Percentiles rank a stretch among this genome's conserved stretches.
These are phyloP conservation scores for Fusarium subglutinans DNA, from an alignment of 2,329 filamentous ascomycete genomes.

Conservation along the genomic window DNA sequence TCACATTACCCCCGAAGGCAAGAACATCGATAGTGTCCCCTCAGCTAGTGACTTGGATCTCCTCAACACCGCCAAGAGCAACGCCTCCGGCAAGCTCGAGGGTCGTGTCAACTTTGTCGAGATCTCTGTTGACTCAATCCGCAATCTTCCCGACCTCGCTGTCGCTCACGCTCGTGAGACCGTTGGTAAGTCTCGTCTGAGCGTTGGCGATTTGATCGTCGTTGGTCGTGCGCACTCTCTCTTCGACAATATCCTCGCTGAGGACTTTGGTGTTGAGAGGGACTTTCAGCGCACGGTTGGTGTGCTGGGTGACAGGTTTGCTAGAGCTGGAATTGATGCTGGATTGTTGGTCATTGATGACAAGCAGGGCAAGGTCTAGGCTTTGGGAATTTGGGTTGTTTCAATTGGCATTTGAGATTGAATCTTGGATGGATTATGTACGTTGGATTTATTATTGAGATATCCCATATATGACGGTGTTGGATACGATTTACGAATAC, in stretches of 20 bases:
- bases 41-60: conserved; percentile 44
- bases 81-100: conserved; percentile 24
- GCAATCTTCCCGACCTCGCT: conserved; percentile 41
- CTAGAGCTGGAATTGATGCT: conserved; percentile 41
- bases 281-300: conserved; percentile 42
- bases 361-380: conserved; percentile 7
- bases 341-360: conserved; percentile 44
- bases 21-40: conserved; percentile 10
- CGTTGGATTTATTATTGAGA: not conserved
- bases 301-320: conserved; percentile 40
- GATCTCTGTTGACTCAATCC: conserved; percentile 36
- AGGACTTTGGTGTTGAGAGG: conserved; percentile 40
- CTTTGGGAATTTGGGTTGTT: not conserved
- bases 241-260: conserved; percentile 22
- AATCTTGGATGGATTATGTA: not conserved
- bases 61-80: conserved; percentile 36
- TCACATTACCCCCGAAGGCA: not conserved
- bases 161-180: conserved; percentile 28
- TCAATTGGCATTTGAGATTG: not conserved
- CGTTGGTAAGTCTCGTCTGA: conserved; percentile 38
- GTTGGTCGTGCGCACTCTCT: conserved; percentile 35
- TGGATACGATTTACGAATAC: conserved; percentile 12
- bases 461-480: not conserved
- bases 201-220: conserved; percentile 41
- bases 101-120: conserved; percentile 36